These are phyloP conservation scores for Globisporangium paddicum DNA, from an alignment of 352 stramenopile genomes.

Conservation along the genomic window DNA sequence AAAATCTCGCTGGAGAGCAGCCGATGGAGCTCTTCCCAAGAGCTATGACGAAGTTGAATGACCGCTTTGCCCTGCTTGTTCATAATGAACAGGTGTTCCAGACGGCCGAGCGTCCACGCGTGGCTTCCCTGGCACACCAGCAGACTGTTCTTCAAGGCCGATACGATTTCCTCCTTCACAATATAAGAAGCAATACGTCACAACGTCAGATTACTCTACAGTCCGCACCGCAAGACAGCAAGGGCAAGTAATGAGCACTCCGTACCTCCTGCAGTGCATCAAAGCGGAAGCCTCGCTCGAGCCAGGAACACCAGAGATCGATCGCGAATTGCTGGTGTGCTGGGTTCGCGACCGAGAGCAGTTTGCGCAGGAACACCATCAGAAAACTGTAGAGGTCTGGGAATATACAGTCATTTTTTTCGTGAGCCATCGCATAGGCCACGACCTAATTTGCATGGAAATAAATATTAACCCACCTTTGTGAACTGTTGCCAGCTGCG, in stretches of 20 bases:
- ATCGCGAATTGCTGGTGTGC: constrained; percentile 55
- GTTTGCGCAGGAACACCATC: constrained; percentile 81
- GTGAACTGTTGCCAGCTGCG: constrained; percentile 30
- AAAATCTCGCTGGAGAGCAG: constrained; percentile 33
- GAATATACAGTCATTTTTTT: background rate
- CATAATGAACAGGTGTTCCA: constrained; percentile 32
- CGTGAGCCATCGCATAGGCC: background rate
- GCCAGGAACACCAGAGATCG: constrained; percentile 66
- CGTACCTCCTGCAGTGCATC: constrained; percentile 64
- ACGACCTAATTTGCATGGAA: too few species aligned
- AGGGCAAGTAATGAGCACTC: too few species aligned
- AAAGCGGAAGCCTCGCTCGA: constrained; percentile 36
- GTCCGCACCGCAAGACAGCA: too few species aligned
- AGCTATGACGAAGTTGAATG: constrained; percentile 15
- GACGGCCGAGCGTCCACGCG: constrained; percentile 38
- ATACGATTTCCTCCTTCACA: constrained; percentile 47
- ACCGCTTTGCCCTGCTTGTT: background rate
- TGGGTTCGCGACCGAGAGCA: constrained; percentile 45
- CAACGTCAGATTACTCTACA: too few species aligned
- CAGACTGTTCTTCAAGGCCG: constrained; percentile 47
- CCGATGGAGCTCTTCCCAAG: constrained; percentile 38
- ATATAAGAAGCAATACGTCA: background rate
- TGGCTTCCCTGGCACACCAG: constrained; percentile 27
- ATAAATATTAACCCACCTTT: constrained; percentile 32
- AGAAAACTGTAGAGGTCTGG: constrained; percentile 77